Evolutionary conservation across 768 basidiomycete genomes (phyloP).

Genomic region (Suillus lakei): DNA sequence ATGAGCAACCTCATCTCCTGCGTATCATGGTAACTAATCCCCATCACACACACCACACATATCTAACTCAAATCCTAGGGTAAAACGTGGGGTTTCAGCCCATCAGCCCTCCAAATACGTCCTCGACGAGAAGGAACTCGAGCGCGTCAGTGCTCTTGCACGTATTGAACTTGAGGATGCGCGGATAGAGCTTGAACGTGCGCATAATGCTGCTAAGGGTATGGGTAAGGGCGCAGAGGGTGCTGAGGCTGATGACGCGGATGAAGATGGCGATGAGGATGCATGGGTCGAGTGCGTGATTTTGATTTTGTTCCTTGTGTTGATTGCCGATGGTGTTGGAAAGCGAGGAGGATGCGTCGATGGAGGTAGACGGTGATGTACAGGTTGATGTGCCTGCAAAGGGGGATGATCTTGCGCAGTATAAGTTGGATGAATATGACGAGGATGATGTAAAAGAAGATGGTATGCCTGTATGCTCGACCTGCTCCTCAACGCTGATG

Average conservation of each 20-base stretch:
- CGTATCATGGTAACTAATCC: slow-evolving; percentile 54
- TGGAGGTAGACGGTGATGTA: slow-evolving; percentile 58
- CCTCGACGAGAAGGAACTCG: slow-evolving; percentile 88
- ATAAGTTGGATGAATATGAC: slow-evolving; percentile 89
- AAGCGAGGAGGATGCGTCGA: slow-evolving; percentile 59
- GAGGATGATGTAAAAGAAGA: slow-evolving; percentile 65
- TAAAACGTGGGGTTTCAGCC: slow-evolving; percentile 77
- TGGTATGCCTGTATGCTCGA: slow-evolving; percentile 24
- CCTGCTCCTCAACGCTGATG: background rate
- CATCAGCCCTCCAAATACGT: slow-evolving; percentile 85
- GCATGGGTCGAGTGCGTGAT: slow-evolving; percentile 89
- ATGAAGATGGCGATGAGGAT: slow-evolving; percentile 51
- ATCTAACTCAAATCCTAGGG: slow-evolving; percentile 47
- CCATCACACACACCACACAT: background rate
- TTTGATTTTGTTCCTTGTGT: slow-evolving; percentile 16
- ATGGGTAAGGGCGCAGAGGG: slow-evolving; percentile 73
- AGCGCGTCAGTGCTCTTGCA: slow-evolving; percentile 87
- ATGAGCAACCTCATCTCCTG: slow-evolving; percentile 82
- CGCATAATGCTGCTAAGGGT: slow-evolving; percentile 72
- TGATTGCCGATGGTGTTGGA: slow-evolving; percentile 16
- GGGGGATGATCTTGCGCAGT: slow-evolving; percentile 77
- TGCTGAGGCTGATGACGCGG: slow-evolving; percentile 64
- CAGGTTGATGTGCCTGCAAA: slow-evolving; percentile 37
- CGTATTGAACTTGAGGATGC: slow-evolving; percentile 91
- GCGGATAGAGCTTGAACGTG: slow-evolving; percentile 79